Percentiles rank a stretch among this genome's conserved stretches.
These are phyloP conservation scores for Paraurostyla sp. DNA, from an alignment of 73 alveolate genomes.

Conservation along the genomic window DNA sequence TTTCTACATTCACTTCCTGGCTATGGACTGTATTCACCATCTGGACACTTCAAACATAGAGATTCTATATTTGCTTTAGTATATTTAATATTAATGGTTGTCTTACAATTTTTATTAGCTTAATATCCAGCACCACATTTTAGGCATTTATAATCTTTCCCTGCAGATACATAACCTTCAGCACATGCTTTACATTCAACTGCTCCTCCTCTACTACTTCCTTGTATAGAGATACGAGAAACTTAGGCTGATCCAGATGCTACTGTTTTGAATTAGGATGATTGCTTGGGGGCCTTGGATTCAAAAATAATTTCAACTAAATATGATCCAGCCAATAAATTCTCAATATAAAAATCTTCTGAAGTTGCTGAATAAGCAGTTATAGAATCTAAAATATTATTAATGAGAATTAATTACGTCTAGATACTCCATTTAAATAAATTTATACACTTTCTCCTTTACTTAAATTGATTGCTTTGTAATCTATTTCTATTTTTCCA, in stretches of 20 bases:
- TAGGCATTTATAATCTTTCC: neutral
- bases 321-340: neutral
- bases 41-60: neutral
- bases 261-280: too few species aligned
- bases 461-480: neutral
- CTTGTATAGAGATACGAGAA: neutral
- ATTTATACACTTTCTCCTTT: neutral
- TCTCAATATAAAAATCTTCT: neutral
- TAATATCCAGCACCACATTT: conserved; percentile 20
- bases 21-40: neutral
- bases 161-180: neutral
- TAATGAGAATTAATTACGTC: neutral
- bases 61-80: neutral
- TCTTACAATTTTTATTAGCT: neutral
- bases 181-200: neutral
- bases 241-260: neutral
- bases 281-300: neutral
- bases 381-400: neutral
- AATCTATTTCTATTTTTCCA: neutral
- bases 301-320: neutral
- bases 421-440: neutral
- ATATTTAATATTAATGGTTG: neutral
- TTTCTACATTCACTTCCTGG: neutral
- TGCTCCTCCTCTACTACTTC: neutral
- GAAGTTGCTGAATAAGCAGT: neutral